Base-by-base conservation (phyloP, 352 stramenopile species). In the Phytopythium vexans region DNA sequence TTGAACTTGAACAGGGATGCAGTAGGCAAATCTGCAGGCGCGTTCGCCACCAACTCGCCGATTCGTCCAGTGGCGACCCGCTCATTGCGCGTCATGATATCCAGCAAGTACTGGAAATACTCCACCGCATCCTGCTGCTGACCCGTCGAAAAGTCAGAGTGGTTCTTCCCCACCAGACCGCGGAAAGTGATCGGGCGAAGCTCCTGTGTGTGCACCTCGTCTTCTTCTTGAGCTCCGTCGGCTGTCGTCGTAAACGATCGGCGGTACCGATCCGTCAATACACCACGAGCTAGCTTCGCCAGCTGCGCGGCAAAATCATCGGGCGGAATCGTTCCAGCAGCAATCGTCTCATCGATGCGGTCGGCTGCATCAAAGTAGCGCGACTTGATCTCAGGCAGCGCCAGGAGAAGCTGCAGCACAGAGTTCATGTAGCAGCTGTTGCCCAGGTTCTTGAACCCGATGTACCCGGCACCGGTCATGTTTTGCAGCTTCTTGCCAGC, bases 341-440 rank as follows among this genome's bases (percentile, higher is more conserved):
- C 54, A 5, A 70, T 56, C n/a, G 74, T 78, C 6, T 58, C 54
- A 40, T 91, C 89, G 64, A 93, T 90, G 34, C 60, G 64, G 6
- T 88, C 56, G 0, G 74, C 57, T 2, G 59, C 69, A 31, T 87
- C 74, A 16, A 79, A 78, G 68, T 95, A 95, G 4, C 86, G 81
- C 39, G 64, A 60, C 45, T 90, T 64, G 12, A 95, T 54, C 50
- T 95, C 82, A 0, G 83, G 84, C 1, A 96, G 66, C 21, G 85
- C 70, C 36, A 98, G 65, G 8, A 99, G 64, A 14, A 98, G 60
- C 73, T 99, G 97, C 12, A 98, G 72, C 43, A 98, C 88, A 43
- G 88, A 98, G 67, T 99, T 99, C 78, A 99, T 94, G 79, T 99
- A 99, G 80, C 98, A 99, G 34, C 90, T 98, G 72, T 99, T 99